A percentile compares a stretch with the other conserved stretches of the same genome.
Evolutionary conservation across 768 basidiomycete species (phyloP).

Genomic region (Leccinellum albellum): DNA sequence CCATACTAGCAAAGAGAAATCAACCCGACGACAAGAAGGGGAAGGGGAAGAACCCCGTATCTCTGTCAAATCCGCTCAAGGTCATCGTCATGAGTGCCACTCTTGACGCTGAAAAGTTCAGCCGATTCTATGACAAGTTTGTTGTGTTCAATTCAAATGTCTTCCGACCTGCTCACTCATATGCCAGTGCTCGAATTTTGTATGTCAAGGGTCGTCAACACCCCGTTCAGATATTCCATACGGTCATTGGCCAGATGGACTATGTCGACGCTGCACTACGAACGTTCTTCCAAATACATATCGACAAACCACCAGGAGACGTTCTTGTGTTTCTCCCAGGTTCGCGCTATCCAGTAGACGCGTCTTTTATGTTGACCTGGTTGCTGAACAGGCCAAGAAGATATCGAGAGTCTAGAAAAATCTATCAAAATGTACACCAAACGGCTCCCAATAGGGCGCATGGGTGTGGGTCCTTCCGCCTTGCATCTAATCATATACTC

Average conservation of each 20-base stretch:
- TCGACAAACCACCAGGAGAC: slow-evolving; percentile 75
- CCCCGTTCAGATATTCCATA: slow-evolving; percentile 81
- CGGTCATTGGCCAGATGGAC: slow-evolving; percentile 69
- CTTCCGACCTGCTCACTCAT: slow-evolving; percentile 3
- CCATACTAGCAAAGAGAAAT: slow-evolving; percentile 69
- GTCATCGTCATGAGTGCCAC: slow-evolving; percentile 98
- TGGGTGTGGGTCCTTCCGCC: slow-evolving; percentile 39
- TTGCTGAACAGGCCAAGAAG: slow-evolving; percentile 73
- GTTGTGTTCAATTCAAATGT: slow-evolving; percentile 24
- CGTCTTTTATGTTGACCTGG: neutral
- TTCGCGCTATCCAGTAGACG: slow-evolving; percentile 17
- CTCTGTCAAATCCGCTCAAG: slow-evolving; percentile 65
- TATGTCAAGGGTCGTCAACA: slow-evolving; percentile 94
- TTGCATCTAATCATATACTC: neutral
- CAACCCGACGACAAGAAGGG: slow-evolving; percentile 40
- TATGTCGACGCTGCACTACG: slow-evolving; percentile 87
- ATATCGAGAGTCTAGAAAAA: slow-evolving; percentile 84
- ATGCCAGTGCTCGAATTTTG: slow-evolving; percentile 72
- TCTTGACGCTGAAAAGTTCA: slow-evolving; percentile 92
- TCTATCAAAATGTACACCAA: slow-evolving; percentile 67
- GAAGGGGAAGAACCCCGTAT: slow-evolving; percentile 36
- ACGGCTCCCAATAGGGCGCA: slow-evolving; percentile 57
- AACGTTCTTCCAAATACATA: slow-evolving; percentile 93
- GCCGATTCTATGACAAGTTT: slow-evolving; percentile 79
- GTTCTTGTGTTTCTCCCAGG: slow-evolving; percentile 93